Base-by-base conservation (phyloP, 2,329 filamentous ascomycete species). In the Fonsecaea pugnacius region DNA sequence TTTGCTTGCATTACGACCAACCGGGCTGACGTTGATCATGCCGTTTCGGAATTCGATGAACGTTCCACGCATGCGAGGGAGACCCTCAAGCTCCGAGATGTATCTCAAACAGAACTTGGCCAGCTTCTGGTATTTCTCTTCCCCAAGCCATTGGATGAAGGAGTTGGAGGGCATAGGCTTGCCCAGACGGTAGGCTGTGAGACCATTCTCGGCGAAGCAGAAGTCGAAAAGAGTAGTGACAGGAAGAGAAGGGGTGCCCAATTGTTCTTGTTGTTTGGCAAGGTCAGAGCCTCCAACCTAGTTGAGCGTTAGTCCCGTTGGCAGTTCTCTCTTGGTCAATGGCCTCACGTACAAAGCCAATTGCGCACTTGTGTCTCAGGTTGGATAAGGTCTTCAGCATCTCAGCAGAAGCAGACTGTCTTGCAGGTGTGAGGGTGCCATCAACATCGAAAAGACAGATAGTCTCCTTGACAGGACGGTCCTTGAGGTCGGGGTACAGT, bases 361-460 rank as follows among this genome's bases (percentile, higher is more conserved):
- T 92, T 73, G 92, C 91, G 75, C 91, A 89, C 78, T 95, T 92
- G 76, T 95, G 85, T 70, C 95, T 91, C 72, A 98, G 88, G 58
- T 83, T 83, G 54, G 89, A 85, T 74, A 98, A 91, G 68, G 94
- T 83, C 69, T 86, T 79, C 70, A 96, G 89, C 85, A 96, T 95
- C 77, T 96, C 91, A 61, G 91, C 88, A 40, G 87, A 87, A 72
- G 87, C 91, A 65, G 75, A 74, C 90, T 93, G 84, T 70, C 95
- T 88, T 52, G 95, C 89, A 48, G 88, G 90, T 16, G 92, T 95
- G 71, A 99, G 86, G 33, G 95, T 97, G 74, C 87, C 91, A 77
- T 99, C 95, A 66, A 99, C 95, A 79, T 99, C 95, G 79, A 99
- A 99, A 69, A 99, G 89, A 75, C 87, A 89, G 78, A 99, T 91